phyloP scores from a whole-genome alignment of 1,284 basidiomycete genomes.

The Apiotrichum veenhuisii region DNA sequence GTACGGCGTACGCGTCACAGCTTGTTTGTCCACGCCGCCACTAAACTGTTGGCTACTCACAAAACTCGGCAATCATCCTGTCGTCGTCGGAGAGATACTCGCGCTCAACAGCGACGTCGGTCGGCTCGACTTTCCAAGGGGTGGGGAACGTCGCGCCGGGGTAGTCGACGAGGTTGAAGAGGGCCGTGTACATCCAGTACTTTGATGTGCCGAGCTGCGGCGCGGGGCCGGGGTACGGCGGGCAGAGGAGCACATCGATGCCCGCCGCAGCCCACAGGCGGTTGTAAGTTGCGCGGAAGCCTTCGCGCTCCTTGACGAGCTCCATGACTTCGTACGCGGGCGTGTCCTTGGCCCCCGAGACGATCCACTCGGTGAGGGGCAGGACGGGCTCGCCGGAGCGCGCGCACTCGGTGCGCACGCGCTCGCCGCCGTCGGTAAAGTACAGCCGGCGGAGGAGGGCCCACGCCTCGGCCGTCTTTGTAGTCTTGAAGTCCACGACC shows the following conservation, averaged over 20 bases:
- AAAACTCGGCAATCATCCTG: constrained; percentile 54
- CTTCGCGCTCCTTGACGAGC: constrained; percentile 32
- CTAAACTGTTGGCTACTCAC: constrained; percentile 48
- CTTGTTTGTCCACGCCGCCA: no score
- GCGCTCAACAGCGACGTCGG: constrained; percentile 19
- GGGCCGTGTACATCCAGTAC: constrained; percentile 56
- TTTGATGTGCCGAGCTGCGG: constrained; percentile 33
- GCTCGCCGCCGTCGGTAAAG: constrained; percentile 38
- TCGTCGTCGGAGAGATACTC: constrained; percentile 56
- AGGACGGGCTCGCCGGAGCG: constrained; percentile 33
- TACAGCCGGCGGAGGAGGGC: constrained; percentile 30
- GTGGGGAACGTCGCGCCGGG: constrained; percentile 64
- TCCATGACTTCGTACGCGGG: constrained; percentile 26
- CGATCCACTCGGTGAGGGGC: constrained; percentile 33
- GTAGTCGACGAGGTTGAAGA: constrained; percentile 68
- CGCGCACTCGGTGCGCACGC: constrained; percentile 20
- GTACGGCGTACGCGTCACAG: not conserved
- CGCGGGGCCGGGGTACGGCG: constrained; percentile 37
- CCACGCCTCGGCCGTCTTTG: constrained; percentile 28
- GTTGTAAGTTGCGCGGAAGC: constrained; percentile 27
- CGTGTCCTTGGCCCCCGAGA: constrained; percentile 15
- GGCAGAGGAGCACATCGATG: constrained; percentile 43
- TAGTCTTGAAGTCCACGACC: constrained; percentile 30
- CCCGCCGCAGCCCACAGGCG: constrained; percentile 22
- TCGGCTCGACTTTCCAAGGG: constrained; percentile 41